Evolutionary conservation across 2,329 filamentous ascomycete genomes (phyloP), one percentile per base, ranked within the genome.

Genomic region (Coleophoma eucalyptorum): DNA sequence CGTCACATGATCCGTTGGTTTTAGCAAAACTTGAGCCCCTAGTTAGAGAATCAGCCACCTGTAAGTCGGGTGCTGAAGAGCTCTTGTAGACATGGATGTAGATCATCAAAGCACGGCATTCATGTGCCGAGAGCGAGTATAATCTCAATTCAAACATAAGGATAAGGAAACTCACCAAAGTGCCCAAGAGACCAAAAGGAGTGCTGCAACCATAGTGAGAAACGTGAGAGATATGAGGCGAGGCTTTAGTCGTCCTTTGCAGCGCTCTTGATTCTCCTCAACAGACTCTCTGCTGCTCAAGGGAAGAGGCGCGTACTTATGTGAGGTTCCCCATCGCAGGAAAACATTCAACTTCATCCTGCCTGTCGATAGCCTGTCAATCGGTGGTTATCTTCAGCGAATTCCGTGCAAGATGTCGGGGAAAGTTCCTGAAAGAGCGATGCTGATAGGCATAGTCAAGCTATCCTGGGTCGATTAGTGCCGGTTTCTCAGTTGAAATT

Each of bases 1-100:
- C 63, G 26, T 26, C 6, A 59, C 65, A 67, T 33, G 59, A 58
- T 32, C 42, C 40, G 32, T 50, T 53, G 13, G 50, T 35, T 21
- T 19, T 26, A 34, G 40, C 41, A 26, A 31, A 8, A 32, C 40
- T 47, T 32, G 53, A 50, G 10, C 50, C 49, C 13, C 62, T 64
- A 35, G n/a, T 8, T 15, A 18, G 20, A 11, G 5, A 15, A 15
- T 49, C 20, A 49, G 47, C 12, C 31, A 32, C n/a, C 42, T 33
- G 18, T 20, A 10, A 12, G 11, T 44, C 20, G 21, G 7, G n/a
- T 19, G 26, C 12, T 31, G 18, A 45, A n/a, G 43, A 18, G 21
- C 10, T 21, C 13, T 32, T 44, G 21, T 44, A 11, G 10, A 26
- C 26, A 26, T 26, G 26, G 10, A 26, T 26, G 6, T 8, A 5